Base-by-base conservation (phyloP, 495 filamentous ascomycete species). In the Penicillium ochrochloron region DNA sequence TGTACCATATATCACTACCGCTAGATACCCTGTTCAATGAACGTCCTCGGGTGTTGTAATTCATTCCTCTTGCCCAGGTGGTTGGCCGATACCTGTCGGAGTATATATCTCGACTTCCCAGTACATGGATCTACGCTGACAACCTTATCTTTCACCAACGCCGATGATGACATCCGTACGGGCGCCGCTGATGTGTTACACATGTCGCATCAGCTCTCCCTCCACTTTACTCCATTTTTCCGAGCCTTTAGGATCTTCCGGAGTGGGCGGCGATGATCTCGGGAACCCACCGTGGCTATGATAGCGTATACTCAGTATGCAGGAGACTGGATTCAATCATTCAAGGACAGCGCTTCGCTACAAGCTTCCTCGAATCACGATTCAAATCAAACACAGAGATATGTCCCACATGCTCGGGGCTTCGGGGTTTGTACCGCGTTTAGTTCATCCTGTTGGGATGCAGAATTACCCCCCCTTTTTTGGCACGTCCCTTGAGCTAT, bases 401-500 rank as follows among this genome's bases (percentile, higher is more conserved):
- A 15, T 33, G 59, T 62, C 31, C 66, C 59, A 65, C 59, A 61
- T 65, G 52, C 48, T 62, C 62, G 66, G 66, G 66, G 33, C 48
- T n/a, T 59, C 23, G 44, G 57, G 23, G n/a, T 21, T 33, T 63
- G 62, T 65, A 69, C 66, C 51, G 66, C 66, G 66, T 69, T 69
- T 23, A 60, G 35, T 55, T 66, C 66, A 69, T 69, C 63, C 66
- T 58, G 62, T 56, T 59, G 62, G 48, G 62, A 57, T 37, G 53
- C 10, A 53, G 35, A 44, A n/a, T 39, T 39, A 31, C 31, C 37
- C 10, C 9, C 29, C 33, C 25, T 12, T 14, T 52, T 52, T 52
- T 52, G 48, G 48, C 48, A 52, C 48, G 27, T 21, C 21, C 48
- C 14, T 52, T 52, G 48, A 31, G 5, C 48, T 52, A 52, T 52